Conservation (phyloP, 1,139 yeast genomes). For the Saccharomycopsis hybrid region DNA sequence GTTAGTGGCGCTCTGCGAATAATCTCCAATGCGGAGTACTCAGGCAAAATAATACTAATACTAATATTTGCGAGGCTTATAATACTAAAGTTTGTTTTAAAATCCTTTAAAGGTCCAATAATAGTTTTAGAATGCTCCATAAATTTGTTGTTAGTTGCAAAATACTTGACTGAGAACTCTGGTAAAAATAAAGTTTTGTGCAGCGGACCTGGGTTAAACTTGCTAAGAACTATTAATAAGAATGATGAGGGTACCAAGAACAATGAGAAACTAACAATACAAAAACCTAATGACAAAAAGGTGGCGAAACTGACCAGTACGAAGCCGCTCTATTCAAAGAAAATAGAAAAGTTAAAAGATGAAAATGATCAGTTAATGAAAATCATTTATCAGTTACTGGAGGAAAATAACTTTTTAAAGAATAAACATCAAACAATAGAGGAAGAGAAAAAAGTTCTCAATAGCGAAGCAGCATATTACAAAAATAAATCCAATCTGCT, state of each 20-base stretch:
- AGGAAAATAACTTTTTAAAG: neutral
- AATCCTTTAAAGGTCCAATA: neutral
- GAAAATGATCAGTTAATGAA: neutral
- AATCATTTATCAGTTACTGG: neutral
- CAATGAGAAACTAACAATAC: neutral
- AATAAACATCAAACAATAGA: neutral
- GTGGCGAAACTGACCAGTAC: neutral
- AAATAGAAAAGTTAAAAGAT: neutral
- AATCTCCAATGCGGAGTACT: neutral
- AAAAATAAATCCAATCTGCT: conserved; percentile 5
- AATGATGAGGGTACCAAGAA: neutral
- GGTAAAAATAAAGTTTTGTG: neutral
- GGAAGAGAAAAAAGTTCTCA: neutral
- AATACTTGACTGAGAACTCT: neutral
- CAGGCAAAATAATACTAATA: neutral
- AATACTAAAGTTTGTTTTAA: neutral
- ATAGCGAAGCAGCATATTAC: neutral
- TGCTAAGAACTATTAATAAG: neutral
- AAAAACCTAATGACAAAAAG: neutral
- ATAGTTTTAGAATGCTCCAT: neutral
- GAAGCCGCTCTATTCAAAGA: neutral
- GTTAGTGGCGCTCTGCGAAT: too few species aligned
- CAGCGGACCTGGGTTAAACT: neutral
- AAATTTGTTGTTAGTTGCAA: too few species aligned
- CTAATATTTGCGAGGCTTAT: neutral